phyloP scores from a whole-genome alignment of 345 rosid genomes.

The Heritiera littoralis region DNA sequence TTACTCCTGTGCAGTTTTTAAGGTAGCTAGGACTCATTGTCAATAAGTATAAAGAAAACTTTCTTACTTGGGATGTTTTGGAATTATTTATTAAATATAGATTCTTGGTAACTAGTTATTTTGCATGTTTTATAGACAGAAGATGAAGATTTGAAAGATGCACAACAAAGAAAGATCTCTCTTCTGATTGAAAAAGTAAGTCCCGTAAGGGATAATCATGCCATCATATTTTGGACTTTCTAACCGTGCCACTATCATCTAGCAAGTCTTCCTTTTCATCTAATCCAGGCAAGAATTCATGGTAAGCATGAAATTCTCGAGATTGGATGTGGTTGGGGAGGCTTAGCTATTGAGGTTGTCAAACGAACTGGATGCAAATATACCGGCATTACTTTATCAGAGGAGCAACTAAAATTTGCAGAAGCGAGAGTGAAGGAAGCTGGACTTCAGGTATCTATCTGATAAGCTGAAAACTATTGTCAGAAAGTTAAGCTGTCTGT shows the following conservation, averaged over 20 bases:
- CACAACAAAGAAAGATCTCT: constrained; percentile 74
- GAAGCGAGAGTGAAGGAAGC: constrained; percentile 76
- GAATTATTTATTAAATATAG: background rate
- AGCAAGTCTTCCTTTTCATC: background rate
- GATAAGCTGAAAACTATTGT: background rate
- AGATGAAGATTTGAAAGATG: constrained; percentile 66
- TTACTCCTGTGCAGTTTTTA: constrained; percentile 81
- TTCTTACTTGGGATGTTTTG: background rate
- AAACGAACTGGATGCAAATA: constrained; percentile 83
- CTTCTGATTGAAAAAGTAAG: constrained; percentile 73
- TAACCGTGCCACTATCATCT: background rate
- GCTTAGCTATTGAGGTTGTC: constrained; percentile 83
- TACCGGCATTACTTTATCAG: constrained; percentile 79
- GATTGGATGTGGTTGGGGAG: constrained; percentile 96
- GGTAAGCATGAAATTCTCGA: constrained; percentile 72
- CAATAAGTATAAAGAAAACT: background rate
- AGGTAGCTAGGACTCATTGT: constrained; percentile 61
- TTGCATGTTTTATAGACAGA: constrained; percentile 39
- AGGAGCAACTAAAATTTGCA: constrained; percentile 72
- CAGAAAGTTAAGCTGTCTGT: background rate
- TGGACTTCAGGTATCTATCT: constrained; percentile 66
- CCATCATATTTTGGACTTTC: background rate
- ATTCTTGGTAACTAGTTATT: background rate
- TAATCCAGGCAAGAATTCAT: constrained; percentile 54
- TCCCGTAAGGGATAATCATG: background rate